phyloP scores from a whole-genome alignment of 2,329 filamentous ascomycete species.

The Tolypocladium ovalisporum region DNA sequence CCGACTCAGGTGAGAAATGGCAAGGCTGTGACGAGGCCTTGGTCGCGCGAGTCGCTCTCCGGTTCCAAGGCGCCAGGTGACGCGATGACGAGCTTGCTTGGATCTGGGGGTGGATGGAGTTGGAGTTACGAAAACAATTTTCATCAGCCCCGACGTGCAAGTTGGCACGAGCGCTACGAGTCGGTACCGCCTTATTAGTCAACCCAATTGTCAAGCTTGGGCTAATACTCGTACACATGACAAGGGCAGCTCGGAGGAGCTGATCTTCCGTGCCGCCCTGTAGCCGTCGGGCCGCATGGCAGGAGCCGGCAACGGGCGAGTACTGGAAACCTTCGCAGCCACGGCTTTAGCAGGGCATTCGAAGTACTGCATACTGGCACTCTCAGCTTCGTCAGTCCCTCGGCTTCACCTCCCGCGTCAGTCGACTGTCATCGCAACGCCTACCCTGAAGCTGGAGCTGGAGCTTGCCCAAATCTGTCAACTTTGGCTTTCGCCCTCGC shows the following conservation, averaged over 20 bases:
- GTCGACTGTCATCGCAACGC: not conserved
- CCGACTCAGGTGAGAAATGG: constrained; percentile 3
- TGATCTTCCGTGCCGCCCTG: not conserved
- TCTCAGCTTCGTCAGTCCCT: not conserved
- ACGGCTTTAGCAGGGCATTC: too few species aligned
- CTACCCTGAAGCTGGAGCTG: not conserved
- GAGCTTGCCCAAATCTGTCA: not conserved
- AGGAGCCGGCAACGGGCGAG: not conserved
- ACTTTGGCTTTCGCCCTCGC: not conserved
- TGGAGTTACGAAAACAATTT: constrained; percentile 25
- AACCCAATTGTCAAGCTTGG: not conserved
- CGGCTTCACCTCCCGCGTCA: not conserved
- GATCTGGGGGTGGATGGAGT: constrained; percentile 8
- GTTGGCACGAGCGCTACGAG: not conserved
- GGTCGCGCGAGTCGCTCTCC: constrained; percentile 12
- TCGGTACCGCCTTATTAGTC: not conserved
- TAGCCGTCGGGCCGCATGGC: not conserved
- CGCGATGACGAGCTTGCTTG: constrained; percentile 20
- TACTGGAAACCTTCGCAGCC: not conserved
- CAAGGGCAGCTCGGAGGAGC: not conserved
- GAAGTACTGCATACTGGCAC: not conserved
- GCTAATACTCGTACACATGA: not conserved
- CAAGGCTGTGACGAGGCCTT: constrained; percentile 12
- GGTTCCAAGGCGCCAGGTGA: constrained; percentile 15
- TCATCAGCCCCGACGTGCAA: constrained; percentile 13